A percentile compares a stretch with the other conserved stretches of the same genome.
Conservation (phyloP, 805 yeast species). For the Suhomyces sp. region DNA sequence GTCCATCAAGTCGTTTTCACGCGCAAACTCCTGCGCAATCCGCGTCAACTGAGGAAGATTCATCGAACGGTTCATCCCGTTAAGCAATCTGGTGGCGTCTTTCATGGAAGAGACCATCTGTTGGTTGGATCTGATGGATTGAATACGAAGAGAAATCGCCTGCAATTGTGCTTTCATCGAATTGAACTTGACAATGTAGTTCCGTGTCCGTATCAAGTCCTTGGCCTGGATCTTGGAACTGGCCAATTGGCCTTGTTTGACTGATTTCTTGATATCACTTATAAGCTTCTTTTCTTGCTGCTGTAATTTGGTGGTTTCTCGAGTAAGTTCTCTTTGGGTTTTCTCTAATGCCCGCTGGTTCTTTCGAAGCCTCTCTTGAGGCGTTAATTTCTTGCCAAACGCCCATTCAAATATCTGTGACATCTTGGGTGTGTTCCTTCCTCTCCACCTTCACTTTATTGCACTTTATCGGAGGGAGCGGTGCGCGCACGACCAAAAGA, state of each 20-base stretch:
- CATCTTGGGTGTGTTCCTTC: background rate
- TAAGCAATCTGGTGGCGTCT: constrained; percentile 82
- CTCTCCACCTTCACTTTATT: background rate
- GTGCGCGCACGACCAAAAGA: background rate
- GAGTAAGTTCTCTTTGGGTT: constrained; percentile 87
- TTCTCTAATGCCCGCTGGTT: constrained; percentile 94
- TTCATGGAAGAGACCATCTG: constrained; percentile 95
- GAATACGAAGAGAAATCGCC: constrained; percentile 88
- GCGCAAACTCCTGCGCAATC: constrained; percentile 93
- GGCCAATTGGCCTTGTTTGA: constrained; percentile 82
- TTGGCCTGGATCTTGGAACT: constrained; percentile 95
- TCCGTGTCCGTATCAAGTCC: constrained; percentile 86
- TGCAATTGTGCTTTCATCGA: constrained; percentile 93
- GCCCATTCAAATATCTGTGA: constrained; percentile 72
- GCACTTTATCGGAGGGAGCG: background rate
- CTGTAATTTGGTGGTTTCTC: constrained; percentile 85
- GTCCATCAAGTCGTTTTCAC: constrained; percentile 94
- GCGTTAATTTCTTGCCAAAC: constrained; percentile 89
- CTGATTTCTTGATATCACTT: constrained; percentile 84
- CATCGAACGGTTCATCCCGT: constrained; percentile 86
- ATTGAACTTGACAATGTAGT: constrained; percentile 81
- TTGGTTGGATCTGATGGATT: constrained; percentile 87
- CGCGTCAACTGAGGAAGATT: constrained; percentile 84
- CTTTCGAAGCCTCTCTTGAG: constrained; percentile 91
- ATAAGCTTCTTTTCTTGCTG: constrained; percentile 87